Base-by-base conservation (phyloP, 2,329 filamentous ascomycete species). In the Aureobasidium sp. region DNA sequence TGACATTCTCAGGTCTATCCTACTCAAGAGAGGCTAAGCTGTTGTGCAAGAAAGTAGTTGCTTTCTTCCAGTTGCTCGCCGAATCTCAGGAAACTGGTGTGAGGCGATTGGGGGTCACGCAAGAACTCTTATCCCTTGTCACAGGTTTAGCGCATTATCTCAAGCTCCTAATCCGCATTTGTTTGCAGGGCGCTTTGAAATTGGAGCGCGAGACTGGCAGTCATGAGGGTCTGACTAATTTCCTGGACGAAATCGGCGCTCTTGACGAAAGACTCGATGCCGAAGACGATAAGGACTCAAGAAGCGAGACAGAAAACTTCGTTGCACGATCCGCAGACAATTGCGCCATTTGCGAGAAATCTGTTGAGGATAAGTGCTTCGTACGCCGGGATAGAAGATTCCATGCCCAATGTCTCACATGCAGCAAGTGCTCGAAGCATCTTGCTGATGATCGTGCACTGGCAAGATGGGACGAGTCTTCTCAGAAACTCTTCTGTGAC, bases 11-110 rank as follows among this genome's bases (percentile, higher is more conserved):
- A 73, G 64, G 89, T 65, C 82, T 99, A 65, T 90, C 92, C 10
- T 99, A 97, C 72, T 89, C 89, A 20, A 87, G 94, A 70, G 94
- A 99, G 78, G 90, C 94, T n/a, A 99, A 99, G 76, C 82, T 99
- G 56, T 84, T 99, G n/a, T 99, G 94, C 81, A 99, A 99, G 77
- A 99, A 99, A 76, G 96, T 99, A 61, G 94, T 99, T 6, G 90
- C 93, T 29, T 99, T 99, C 79, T 99, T 99, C 74, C 92, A 92
- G 13, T 80, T 99, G 20, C 81, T 99, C 9, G 96, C 93, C 6
- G 96, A 96, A 74, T 94, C 92, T 1, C 93, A 97, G 72, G 92
- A 97, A 71, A 90, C 87, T 9, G 90, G 88, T n/a, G 86, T 90
- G 41, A 84, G 90, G 63, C 94, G 97, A 72, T 84, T 97, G 46